phyloP scores from a whole-genome alignment of 1,284 basidiomycete genomes.

The Psilocybe mexicana region DNA sequence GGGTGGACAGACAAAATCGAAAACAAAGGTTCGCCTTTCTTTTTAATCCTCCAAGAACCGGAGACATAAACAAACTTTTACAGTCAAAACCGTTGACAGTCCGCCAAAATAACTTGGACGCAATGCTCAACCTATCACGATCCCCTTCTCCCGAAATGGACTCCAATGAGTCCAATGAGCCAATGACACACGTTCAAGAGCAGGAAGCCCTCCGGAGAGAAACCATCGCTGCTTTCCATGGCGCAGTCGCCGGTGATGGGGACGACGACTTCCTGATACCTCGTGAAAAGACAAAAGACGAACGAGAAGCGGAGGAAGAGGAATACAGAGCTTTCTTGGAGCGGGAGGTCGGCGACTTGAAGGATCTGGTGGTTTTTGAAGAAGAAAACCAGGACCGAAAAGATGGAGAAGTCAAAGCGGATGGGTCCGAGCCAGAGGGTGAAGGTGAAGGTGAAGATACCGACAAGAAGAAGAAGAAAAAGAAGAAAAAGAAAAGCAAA shows the following conservation, averaged over 20 bases:
- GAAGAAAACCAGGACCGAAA: constrained; percentile 33
- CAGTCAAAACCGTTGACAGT: constrained; percentile 34
- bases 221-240: constrained; percentile 81
- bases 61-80: neutral
- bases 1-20: constrained; percentile 31
- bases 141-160: constrained; percentile 54
- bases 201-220: constrained; percentile 77
- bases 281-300: constrained; percentile 77
- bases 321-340: constrained; percentile 83
- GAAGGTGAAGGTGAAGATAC: constrained; percentile 35
- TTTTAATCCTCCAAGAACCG: neutral
- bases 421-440: constrained; percentile 26
- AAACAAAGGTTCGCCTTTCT: constrained; percentile 47
- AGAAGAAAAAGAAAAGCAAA: constrained; percentile 22
- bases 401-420: constrained; percentile 21
- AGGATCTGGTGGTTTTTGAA: constrained; percentile 54
- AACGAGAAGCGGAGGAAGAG: constrained; percentile 71
- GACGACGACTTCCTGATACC: constrained; percentile 70
- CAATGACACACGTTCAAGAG: constrained; percentile 78
- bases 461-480: constrained; percentile 29
- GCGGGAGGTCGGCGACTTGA: constrained; percentile 78
- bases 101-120: constrained; percentile 29
- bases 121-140: constrained; percentile 55
- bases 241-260: constrained; percentile 47
- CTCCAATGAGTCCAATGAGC: constrained; percentile 37